These are phyloP conservation scores for Penicillium sp. DNA, from an alignment of 2,329 filamentous ascomycete genomes.

Conservation along the genomic window DNA sequence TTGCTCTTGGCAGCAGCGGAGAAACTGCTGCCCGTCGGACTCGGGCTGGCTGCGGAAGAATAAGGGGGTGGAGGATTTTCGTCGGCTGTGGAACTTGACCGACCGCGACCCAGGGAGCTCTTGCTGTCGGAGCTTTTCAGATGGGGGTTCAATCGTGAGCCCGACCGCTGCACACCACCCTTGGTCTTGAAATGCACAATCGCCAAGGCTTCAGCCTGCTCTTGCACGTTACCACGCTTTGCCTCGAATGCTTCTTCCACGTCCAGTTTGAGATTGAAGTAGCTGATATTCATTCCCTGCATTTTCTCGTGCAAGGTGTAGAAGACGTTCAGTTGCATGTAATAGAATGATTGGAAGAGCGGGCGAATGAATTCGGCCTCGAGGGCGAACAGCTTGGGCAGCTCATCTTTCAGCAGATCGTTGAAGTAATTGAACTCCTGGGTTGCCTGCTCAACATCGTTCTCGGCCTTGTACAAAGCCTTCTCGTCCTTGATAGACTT, in stretches of 20 bases:
- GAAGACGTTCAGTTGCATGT: conserved; percentile 99
- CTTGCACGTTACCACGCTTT: conserved; percentile 83
- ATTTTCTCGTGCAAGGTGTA: conserved; percentile 98
- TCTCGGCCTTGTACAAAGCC: conserved; percentile 90
- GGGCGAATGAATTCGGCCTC: conserved; percentile 94
- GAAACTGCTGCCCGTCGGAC: conserved; percentile 40
- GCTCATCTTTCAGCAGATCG: conserved; percentile 88
- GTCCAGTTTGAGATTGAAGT: conserved; percentile 87
- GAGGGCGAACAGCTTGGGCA: conserved; percentile 82
- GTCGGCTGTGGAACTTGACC: conserved; percentile 41
- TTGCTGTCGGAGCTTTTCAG: conserved; percentile 37
- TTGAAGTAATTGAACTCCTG: conserved; percentile 99
- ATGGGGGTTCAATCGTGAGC: conserved; percentile 27
- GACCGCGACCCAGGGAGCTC: conserved; percentile 27
- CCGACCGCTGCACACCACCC: conserved; percentile 51
- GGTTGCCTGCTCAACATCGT: conserved; percentile 81
- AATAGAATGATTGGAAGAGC: conserved; percentile 98
- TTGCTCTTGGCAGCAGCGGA: conserved; percentile 62
- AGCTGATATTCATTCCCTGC: conserved; percentile 94
- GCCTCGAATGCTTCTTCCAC: conserved; percentile 85
- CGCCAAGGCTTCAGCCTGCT: conserved; percentile 74
- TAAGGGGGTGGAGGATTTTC: conserved; percentile 68
- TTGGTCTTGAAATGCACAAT: conserved; percentile 92
- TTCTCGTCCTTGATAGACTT: conserved; percentile 96
- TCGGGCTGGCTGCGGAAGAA: conserved; percentile 35